Base-by-base conservation (phyloP, 768 basidiomycete species). In the Suillus lakei region DNA sequence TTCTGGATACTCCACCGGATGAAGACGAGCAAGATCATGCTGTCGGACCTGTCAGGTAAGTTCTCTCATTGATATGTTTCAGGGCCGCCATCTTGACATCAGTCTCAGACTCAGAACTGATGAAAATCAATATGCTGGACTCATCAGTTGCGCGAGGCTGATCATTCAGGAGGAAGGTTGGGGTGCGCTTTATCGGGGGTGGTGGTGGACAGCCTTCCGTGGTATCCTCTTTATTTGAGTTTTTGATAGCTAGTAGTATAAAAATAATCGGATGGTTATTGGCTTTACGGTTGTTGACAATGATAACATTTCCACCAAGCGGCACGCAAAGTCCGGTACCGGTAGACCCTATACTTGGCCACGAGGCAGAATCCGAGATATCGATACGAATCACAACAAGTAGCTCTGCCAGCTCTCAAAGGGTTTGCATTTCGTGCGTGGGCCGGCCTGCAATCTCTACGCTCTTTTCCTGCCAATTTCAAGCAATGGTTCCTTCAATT, bases 401-500 rank as follows among this genome's bases (percentile, higher is more conserved):
- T 16, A 13, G 12, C 18, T 32, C 53, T 32, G 28, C 54, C 54
- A 60, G 55, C 61, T 60, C 51, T 34, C 36, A 62, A 34, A 62
- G 30, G 36, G 54, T n/a, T 38, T 60, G 36, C 54, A 59, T 60
- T 62, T 58, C 32, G 32, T 28, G 61, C 32, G 23, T 28, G 32
- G 53, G 51, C 30, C 16, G 18, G 5, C 2, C 4, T 59, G 28
- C n/a, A 12, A 32, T 34, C 13, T n/a, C 61, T 10, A 59, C 61
- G 9, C 21, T 48, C 30, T 56, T 61, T 32, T n/a, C 36, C 23
- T 34, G 21, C 13, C 13, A 28, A 28, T 26, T 34, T 23, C 15
- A 6, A 15, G 60, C 61, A 7, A 77, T 79, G 76, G 68, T 75
- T 59, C 75, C 75, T n/a, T 81, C 83, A 32, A 75, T 90, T 64